These are phyloP conservation scores for Rhodotorula sp. DNA, from an alignment of 1,284 basidiomycete genomes.

Conservation along the genomic window DNA sequence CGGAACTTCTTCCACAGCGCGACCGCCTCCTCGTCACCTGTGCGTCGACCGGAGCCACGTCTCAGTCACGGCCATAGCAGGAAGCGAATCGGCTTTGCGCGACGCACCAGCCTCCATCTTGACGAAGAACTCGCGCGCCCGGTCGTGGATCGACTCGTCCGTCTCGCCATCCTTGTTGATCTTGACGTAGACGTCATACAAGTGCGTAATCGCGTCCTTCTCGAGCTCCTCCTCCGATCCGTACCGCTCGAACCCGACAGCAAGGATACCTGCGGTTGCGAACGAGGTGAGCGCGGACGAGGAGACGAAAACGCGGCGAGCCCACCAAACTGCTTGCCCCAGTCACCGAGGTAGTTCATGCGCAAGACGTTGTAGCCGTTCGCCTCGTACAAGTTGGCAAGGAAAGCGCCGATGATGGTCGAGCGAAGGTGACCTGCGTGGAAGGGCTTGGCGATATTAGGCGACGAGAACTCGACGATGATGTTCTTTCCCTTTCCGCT, in stretches of 20 bases:
- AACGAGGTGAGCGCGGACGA: not conserved
- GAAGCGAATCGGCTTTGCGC: not conserved
- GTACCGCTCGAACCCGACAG: constrained; percentile 88
- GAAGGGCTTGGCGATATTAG: constrained; percentile 98
- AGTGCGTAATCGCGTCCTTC: constrained; percentile 88
- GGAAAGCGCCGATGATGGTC: constrained; percentile 95
- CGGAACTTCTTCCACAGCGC: constrained; percentile 92
- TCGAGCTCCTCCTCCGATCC: constrained; percentile 80
- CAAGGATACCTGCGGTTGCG: constrained; percentile 65
- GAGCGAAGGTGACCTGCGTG: constrained; percentile 95
- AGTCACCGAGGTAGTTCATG: constrained; percentile 75
- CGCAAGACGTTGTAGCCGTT: constrained; percentile 89
- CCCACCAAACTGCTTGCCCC: constrained; percentile 55
- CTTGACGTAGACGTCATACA: constrained; percentile 92
- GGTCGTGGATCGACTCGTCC: constrained; percentile 63
- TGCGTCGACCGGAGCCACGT: too few species aligned
- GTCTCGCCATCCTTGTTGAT: constrained; percentile 76
- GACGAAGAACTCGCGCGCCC: constrained; percentile 89
- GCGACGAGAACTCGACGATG: constrained; percentile 85
- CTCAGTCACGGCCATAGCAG: too few species aligned
- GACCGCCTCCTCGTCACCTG: constrained; percentile 72
- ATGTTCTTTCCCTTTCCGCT: constrained; percentile 69
- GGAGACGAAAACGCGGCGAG: not conserved
- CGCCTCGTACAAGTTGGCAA: constrained; percentile 86
- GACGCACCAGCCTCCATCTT: constrained; percentile 81